A percentile compares a stretch with the other conserved stretches of the same genome.
These are phyloP conservation scores for Hysterangium stoloniferum DNA, from an alignment of 768 basidiomycete genomes.

Conservation along the genomic window DNA sequence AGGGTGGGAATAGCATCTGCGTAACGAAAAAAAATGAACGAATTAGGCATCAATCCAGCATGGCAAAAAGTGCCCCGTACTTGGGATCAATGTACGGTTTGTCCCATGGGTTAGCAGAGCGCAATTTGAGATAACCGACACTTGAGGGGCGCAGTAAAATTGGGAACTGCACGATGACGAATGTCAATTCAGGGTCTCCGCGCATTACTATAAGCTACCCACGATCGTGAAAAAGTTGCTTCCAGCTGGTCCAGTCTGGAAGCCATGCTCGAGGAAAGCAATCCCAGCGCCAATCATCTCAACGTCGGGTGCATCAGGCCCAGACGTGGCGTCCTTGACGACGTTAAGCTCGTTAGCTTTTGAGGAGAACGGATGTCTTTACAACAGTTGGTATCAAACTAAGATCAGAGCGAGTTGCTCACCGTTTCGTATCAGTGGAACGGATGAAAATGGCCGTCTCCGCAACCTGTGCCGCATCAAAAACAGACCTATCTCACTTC, in stretches of 20 bases:
- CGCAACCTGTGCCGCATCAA: background rate
- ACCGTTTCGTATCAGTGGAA: background rate
- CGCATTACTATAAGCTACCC: background rate
- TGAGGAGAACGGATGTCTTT: background rate
- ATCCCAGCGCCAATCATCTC: slow-evolving; percentile 35
- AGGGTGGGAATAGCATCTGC: slow-evolving; percentile 11
- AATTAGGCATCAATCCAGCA: background rate
- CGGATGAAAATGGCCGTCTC: background rate
- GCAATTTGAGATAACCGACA: background rate
- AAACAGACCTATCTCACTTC: too few relatives aligned
- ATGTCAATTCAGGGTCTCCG: background rate
- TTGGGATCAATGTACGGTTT: slow-evolving; percentile 3
- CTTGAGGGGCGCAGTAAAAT: background rate
- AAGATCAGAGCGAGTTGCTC: background rate
- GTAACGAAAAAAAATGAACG: background rate
- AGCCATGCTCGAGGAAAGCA: slow-evolving; percentile 16
- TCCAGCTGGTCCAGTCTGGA: background rate
- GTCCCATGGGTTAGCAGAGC: background rate
- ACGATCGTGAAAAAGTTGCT: slow-evolving; percentile 1
- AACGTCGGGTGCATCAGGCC: slow-evolving; percentile 33
- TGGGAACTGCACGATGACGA: background rate
- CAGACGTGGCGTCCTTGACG: slow-evolving; percentile 30
- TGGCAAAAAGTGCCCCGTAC: background rate
- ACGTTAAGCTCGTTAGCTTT: background rate
- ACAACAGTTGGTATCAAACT: background rate